Evolutionary conservation across 768 basidiomycete genomes (phyloP).

Genomic region (Tricholoma matsutake): DNA sequence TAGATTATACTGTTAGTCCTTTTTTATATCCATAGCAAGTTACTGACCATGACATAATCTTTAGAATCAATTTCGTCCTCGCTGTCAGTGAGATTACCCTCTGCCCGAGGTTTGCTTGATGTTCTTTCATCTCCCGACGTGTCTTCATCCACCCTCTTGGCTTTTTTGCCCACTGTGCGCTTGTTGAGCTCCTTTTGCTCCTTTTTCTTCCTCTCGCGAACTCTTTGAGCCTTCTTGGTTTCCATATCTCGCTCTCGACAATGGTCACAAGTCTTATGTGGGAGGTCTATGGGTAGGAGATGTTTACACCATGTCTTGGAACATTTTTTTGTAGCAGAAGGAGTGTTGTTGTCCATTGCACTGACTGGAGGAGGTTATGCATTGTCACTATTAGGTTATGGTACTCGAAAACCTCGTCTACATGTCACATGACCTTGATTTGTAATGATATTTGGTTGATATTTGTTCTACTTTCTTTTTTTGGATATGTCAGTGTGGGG

Average conservation of each 20-base stretch:
- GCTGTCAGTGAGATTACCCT: background rate
- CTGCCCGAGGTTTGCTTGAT: background rate
- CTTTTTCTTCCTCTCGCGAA: background rate
- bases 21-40: background rate
- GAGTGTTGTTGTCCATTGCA: constrained; percentile 1
- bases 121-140: background rate
- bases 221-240: background rate
- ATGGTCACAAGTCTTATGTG: background rate
- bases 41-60: background rate
- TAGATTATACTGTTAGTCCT: background rate
- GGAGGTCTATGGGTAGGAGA: background rate
- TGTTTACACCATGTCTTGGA: background rate
- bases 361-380: background rate
- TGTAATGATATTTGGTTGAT: too few relatives aligned
- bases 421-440: background rate
- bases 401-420: background rate
- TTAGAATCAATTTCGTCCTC: background rate
- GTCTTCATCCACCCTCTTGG: background rate
- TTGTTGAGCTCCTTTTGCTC: background rate
- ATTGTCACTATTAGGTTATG: background rate
- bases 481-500: too few relatives aligned
- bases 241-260: background rate
- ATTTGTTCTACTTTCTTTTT: background rate
- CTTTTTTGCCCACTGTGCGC: background rate
- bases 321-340: background rate